Percentiles rank a stretch among this genome's conserved stretches.
Conservation (phyloP, 1,139 yeast genomes). For the Diutina catenulata region DNA sequence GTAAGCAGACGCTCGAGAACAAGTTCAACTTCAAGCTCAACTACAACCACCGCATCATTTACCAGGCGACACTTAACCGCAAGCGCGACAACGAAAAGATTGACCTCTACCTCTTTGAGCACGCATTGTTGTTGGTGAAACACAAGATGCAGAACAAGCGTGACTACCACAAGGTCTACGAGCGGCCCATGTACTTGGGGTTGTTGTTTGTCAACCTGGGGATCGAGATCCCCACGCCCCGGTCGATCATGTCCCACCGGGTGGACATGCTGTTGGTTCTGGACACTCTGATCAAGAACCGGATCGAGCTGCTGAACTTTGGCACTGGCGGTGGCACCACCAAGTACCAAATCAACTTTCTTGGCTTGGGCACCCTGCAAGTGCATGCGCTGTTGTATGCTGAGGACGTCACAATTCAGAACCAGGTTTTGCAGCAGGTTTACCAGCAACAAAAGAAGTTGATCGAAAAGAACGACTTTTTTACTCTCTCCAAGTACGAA, state of each 20-base stretch:
- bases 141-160: constrained; percentile 81
- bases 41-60: constrained; percentile 71
- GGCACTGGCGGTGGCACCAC: constrained; percentile 7
- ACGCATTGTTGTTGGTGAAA: constrained; percentile 75
- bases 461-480: constrained; percentile 65
- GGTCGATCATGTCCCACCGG: constrained; percentile 30
- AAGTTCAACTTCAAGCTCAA: constrained; percentile 53
- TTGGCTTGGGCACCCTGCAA: constrained; percentile 34
- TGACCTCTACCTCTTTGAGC: constrained; percentile 80
- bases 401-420: constrained; percentile 51
- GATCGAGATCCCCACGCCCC: constrained; percentile 61
- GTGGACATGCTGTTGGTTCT: constrained; percentile 27
- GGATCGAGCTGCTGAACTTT: constrained; percentile 12
- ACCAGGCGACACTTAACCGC: constrained; percentile 60
- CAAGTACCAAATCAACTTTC: constrained; percentile 31
- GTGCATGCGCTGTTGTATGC: constrained; percentile 35
- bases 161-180: constrained; percentile 84
- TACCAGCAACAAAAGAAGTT: constrained; percentile 68
- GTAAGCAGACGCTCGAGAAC: constrained; percentile 70
- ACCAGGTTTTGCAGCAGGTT: constrained; percentile 70
- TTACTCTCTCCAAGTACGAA: constrained; percentile 63
- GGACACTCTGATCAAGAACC: constrained; percentile 24
- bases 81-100: constrained; percentile 69
- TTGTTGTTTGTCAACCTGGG: constrained; percentile 65
- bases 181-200: constrained; percentile 87